phyloP scores from a whole-genome alignment of 2,329 filamentous ascomycete genomes.

The Colletotrichum musae region DNA sequence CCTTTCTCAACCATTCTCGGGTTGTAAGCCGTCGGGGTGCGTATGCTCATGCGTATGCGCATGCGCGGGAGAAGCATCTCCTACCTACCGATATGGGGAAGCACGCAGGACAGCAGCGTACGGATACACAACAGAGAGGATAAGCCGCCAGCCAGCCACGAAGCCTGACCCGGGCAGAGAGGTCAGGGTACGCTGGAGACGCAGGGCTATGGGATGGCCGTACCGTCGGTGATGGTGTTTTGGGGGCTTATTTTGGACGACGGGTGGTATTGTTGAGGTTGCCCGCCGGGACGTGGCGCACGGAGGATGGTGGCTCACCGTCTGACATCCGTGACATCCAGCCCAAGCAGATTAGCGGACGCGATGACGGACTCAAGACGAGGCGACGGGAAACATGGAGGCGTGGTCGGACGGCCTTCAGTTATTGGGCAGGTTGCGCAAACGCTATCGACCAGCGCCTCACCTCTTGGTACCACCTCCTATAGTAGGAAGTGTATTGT shows the following conservation, averaged over 20 bases:
- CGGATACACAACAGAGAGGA: constrained; percentile 3
- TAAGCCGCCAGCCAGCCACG: constrained; percentile 18
- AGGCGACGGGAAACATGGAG: constrained; percentile 13
- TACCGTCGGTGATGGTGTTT: constrained; percentile 27
- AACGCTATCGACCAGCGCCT: constrained; percentile 7
- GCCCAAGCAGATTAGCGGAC: no score
- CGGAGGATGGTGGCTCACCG: constrained; percentile 11
- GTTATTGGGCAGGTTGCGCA: constrained; percentile 21
- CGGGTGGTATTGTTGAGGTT: constrained; percentile 33
- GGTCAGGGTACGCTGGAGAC: constrained; percentile 6
- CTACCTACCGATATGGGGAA: neutral
- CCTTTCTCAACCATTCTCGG: constrained; percentile 5
- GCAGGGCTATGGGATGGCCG: constrained; percentile 18
- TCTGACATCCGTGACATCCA: constrained; percentile 23
- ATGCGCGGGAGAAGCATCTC: neutral
- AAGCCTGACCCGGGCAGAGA: constrained; percentile 31
- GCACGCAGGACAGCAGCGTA: constrained; percentile 3
- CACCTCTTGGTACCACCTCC: neutral
- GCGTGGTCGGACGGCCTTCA: constrained; percentile 27
- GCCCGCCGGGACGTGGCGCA: constrained; percentile 16
- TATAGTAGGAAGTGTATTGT: no score
- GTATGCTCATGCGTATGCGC: neutral
- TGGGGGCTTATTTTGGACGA: constrained; percentile 37
- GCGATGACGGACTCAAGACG: constrained; percentile 27
- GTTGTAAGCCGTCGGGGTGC: neutral